Evolutionary conservation across 306 rosid species (phyloP).

Genomic region (Prunus mira): DNA sequence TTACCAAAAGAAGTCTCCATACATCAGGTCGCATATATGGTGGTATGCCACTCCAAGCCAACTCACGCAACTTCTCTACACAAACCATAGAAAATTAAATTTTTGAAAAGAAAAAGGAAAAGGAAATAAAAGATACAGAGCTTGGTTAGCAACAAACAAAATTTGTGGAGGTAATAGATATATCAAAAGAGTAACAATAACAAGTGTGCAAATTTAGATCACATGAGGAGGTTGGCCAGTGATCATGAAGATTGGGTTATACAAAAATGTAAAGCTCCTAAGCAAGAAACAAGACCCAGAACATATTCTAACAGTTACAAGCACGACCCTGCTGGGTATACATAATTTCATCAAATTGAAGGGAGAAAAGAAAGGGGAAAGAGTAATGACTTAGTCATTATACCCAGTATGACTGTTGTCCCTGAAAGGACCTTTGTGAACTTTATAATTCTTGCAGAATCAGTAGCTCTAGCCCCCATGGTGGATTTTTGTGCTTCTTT

Average conservation of each 20-base stretch:
- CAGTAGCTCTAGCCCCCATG: conserved; percentile 82
- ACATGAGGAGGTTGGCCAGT: neutral
- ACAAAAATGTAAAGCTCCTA: neutral
- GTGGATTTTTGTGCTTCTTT: conserved; percentile 56
- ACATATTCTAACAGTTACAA: neutral
- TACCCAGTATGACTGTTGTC: conserved; percentile 74
- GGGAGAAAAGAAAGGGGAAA: neutral
- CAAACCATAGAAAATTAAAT: conserved; percentile 12
- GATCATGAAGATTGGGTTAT: neutral
- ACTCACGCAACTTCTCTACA: conserved; percentile 88
- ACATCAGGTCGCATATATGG: conserved; percentile 84
- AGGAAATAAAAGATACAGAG: neutral
- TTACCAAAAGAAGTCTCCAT: conserved; percentile 96
- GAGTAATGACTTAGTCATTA: conserved; percentile 15
- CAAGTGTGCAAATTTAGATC: neutral
- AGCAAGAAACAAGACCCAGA: neutral
- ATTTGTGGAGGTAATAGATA: neutral
- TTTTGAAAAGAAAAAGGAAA: neutral
- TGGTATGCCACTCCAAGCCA: conserved; percentile 93
- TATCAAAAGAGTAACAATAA: neutral
- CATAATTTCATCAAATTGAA: neutral
- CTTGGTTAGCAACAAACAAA: too few species aligned
- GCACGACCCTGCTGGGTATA: neutral
- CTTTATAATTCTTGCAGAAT: conserved; percentile 79
- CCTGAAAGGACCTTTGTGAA: conserved; percentile 79